Conservation (phyloP, 1,139 yeast species). For the Hanseniaspora sp. region DNA sequence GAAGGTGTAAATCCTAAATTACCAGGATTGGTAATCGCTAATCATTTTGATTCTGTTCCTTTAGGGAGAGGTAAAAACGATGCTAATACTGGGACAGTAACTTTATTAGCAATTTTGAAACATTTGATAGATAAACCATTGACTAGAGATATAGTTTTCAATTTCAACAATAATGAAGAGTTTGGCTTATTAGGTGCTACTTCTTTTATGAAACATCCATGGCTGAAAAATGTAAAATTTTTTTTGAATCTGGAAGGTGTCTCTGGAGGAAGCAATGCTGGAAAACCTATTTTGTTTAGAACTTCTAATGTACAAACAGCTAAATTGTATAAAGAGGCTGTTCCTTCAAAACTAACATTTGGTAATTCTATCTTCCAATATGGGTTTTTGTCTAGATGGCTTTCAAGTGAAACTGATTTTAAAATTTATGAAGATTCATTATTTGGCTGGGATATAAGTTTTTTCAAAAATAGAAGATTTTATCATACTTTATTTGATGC, state of each 20-base stretch:
- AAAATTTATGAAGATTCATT: conserved; percentile 49
- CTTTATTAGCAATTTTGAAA: conserved; percentile 60
- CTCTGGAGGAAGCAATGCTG: conserved; percentile 67
- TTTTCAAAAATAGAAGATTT: conserved; percentile 63
- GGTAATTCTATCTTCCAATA: conserved; percentile 72
- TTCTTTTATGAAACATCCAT: conserved; percentile 60
- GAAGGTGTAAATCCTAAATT: conserved; percentile 48
- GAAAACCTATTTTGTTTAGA: conserved; percentile 72
- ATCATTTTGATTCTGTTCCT: conserved; percentile 86
- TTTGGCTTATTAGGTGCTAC: conserved; percentile 79
- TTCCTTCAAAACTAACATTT: conserved; percentile 42
- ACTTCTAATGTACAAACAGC: conserved; percentile 71
- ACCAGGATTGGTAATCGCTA: conserved; percentile 64
- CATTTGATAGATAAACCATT: conserved; percentile 34
- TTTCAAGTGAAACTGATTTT: conserved; percentile 78
- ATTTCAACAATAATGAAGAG: conserved; percentile 85
- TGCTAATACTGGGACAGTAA: conserved; percentile 86
- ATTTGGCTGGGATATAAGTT: conserved; percentile 74
- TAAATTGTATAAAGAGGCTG: conserved; percentile 40
- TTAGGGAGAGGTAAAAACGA: conserved; percentile 83
- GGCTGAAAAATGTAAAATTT: conserved; percentile 52
- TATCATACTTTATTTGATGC: conserved; percentile 74
- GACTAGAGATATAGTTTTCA: conserved; percentile 59
- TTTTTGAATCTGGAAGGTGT: conserved; percentile 90
- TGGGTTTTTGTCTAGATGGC: conserved; percentile 62